These are phyloP conservation scores for Ganoderma meredithae DNA, from an alignment of 1,284 basidiomycete species.

Conservation along the genomic window DNA sequence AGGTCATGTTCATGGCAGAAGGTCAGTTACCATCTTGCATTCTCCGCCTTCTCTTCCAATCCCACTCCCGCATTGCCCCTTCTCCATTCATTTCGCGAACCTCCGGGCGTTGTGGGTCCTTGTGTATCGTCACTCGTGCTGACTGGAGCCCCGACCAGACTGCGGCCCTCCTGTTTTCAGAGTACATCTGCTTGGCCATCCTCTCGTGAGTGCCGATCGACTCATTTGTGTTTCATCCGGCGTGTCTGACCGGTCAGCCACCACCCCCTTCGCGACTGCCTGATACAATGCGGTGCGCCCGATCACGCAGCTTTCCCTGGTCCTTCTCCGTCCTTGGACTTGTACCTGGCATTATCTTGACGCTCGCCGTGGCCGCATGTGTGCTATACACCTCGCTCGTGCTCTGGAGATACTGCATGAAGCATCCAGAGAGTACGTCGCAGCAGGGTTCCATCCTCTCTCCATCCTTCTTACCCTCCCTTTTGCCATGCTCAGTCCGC, in stretches of 20 bases:
- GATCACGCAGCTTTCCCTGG: constrained; percentile 27
- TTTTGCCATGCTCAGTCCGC: constrained; percentile 37
- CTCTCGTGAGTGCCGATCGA: constrained; percentile 45
- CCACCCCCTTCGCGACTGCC: background rate
- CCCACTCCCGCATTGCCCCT: background rate
- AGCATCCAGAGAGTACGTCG: constrained; percentile 53
- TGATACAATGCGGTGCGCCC: constrained; percentile 6
- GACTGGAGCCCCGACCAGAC: constrained; percentile 41
- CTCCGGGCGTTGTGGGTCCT: background rate
- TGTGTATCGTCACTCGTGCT: background rate
- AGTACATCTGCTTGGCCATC: constrained; percentile 59
- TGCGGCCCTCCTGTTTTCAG: constrained; percentile 55
- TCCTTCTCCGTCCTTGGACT: constrained; percentile 65
- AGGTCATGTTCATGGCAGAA: constrained; percentile 58
- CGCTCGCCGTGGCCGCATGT: constrained; percentile 47
- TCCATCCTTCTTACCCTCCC: background rate
- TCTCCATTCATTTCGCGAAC: background rate
- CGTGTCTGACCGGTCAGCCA: background rate
- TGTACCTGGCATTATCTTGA: constrained; percentile 56
- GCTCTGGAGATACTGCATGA: constrained; percentile 65
- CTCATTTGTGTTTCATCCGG: background rate
- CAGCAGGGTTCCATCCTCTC: background rate
- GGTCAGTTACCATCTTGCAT: constrained; percentile 37
- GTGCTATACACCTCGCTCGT: constrained; percentile 53
- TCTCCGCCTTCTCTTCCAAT: background rate